Conservation (phyloP, 257 asterid species). For the Paulownia fortunei region DNA sequence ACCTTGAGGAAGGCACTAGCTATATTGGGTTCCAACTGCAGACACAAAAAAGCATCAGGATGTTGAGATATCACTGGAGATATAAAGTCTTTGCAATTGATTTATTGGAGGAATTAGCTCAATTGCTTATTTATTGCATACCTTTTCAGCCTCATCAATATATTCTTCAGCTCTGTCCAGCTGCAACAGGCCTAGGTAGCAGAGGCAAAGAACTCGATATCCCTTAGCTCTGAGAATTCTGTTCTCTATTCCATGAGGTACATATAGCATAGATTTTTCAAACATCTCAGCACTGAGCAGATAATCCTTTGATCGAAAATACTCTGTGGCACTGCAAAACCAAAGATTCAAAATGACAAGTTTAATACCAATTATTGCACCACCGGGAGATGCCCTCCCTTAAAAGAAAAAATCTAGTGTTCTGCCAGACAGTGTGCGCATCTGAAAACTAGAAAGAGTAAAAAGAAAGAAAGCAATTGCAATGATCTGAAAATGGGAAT, state of each 20-base stretch:
- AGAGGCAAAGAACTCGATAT: constrained; percentile 84
- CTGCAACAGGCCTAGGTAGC: constrained; percentile 83
- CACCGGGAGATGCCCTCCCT: not conserved
- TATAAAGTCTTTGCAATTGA: constrained; percentile 15
- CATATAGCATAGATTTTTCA: constrained; percentile 88
- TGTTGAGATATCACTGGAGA: constrained; percentile 13
- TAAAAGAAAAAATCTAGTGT: not conserved
- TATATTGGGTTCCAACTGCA: constrained; percentile 95
- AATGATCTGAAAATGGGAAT: not conserved
- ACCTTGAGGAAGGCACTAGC: constrained; percentile 95
- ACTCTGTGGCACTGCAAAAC: constrained; percentile 78
- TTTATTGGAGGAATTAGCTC: constrained; percentile 25
- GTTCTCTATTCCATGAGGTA: constrained; percentile 76
- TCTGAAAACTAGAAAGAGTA: constrained; percentile 1
- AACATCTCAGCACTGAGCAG: constrained; percentile 81
- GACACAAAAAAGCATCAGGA: constrained; percentile 41
- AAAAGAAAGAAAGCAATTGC: not conserved
- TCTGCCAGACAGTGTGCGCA: constrained; percentile 2
- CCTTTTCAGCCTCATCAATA: constrained; percentile 96
- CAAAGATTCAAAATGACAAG: constrained; percentile 26
- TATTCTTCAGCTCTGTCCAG: constrained; percentile 97
- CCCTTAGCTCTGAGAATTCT: constrained; percentile 91
- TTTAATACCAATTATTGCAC: constrained; percentile 13
- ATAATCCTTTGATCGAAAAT: constrained; percentile 82
- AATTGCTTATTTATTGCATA: constrained; percentile 28